Evolutionary conservation across 1,284 basidiomycete genomes (phyloP).

Genomic region (Trichosporon ovoides): DNA sequence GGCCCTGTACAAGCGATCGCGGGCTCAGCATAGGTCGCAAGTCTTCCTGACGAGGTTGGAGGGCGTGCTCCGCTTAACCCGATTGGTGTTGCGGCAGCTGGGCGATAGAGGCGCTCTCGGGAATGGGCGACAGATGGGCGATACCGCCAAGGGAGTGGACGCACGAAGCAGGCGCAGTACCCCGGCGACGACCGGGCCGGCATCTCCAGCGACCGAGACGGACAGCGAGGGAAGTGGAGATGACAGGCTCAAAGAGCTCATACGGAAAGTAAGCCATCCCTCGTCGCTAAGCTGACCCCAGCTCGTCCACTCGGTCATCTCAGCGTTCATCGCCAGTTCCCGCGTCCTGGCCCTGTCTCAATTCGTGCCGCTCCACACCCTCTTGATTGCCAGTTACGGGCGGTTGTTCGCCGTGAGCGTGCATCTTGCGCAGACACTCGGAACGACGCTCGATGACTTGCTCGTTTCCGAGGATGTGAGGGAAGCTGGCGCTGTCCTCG

Average conservation of each 20-base stretch:
- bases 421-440: constrained; percentile 1
- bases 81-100: neutral
- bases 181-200: too few species aligned
- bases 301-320: constrained; percentile 16
- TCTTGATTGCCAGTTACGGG: constrained; percentile 29
- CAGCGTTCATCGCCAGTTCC: constrained; percentile 10
- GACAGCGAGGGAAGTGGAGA: too few species aligned
- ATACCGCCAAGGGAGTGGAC: constrained; percentile 1
- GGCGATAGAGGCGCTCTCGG: too few species aligned
- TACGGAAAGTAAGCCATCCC: too few species aligned
- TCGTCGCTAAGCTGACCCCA: too few species aligned
- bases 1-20: constrained; percentile 16
- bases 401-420: constrained; percentile 29
- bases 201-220: too few species aligned
- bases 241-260: too few species aligned
- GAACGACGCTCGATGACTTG: neutral
- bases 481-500: neutral
- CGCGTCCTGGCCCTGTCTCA: constrained; percentile 26
- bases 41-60: constrained; percentile 21
- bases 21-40: constrained; percentile 29
- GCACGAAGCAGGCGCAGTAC: too few species aligned
- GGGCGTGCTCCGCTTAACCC: constrained; percentile 18
- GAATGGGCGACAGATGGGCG: too few species aligned
- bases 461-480: neutral
- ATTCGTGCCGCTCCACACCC: constrained; percentile 40